These are phyloP conservation scores for Ceratonia siliqua DNA, from an alignment of 306 rosid genomes.

Conservation along the genomic window DNA sequence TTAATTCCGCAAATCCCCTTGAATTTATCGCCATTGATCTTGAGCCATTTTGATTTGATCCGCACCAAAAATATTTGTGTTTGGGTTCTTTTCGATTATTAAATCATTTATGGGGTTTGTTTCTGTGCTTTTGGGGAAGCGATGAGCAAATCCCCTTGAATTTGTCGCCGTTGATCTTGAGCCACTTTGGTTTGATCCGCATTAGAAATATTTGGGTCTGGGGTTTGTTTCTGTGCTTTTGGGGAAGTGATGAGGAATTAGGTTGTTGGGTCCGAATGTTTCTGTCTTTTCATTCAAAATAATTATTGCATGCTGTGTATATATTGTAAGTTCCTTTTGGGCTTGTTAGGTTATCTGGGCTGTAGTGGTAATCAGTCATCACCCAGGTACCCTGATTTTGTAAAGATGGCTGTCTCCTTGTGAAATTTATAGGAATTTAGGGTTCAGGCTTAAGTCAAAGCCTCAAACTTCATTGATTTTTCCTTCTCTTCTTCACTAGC, in stretches of 20 bases:
- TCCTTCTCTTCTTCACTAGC: neutral
- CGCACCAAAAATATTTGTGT: neutral
- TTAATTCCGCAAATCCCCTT: neutral
- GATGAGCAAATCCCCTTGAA: conserved; percentile 34
- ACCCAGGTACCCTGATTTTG: conserved; percentile 36
- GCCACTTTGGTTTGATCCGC: conserved; percentile 15
- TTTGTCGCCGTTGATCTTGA: conserved; percentile 33
- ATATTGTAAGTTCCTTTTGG: conserved; percentile 25
- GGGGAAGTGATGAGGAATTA: conserved; percentile 50
- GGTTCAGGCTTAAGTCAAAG: conserved; percentile 41
- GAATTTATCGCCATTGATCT: conserved; percentile 34
- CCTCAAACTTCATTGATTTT: conserved; percentile 25
- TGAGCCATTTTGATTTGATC: conserved; percentile 21
- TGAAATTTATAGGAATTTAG: conserved; percentile 34
- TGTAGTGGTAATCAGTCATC: conserved; percentile 5
- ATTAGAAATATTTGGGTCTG: neutral
- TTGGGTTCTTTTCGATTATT: neutral
- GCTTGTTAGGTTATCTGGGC: conserved; percentile 46
- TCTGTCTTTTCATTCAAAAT: conserved; percentile 2
- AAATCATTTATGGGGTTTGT: conserved; percentile 14
- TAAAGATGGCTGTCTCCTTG: conserved; percentile 36
- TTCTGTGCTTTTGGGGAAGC: conserved; percentile 5
- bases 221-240: conserved; percentile 2
- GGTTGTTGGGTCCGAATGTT: conserved; percentile 31
- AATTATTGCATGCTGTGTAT: conserved; percentile 8